Conservation (phyloP, 2,329 filamentous ascomycete genomes). For the Aspergillus udagawae region DNA sequence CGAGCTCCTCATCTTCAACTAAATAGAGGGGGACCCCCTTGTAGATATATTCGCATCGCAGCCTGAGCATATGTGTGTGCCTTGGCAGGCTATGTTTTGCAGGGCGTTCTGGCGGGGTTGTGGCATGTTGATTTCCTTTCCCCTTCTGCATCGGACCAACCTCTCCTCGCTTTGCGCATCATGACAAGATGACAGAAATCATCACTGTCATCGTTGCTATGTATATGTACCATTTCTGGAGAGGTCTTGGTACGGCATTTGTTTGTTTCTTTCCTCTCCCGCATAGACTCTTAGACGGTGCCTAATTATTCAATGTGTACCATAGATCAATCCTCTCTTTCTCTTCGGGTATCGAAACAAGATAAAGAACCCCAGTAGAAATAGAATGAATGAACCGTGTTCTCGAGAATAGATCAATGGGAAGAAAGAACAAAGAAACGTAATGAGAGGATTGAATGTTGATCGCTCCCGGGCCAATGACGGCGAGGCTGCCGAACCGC, state of each 20-base stretch:
- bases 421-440: background rate
- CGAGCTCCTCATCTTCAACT: background rate
- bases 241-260: constrained; percentile 5
- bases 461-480: background rate
- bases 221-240: constrained; percentile 4
- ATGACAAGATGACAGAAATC: background rate
- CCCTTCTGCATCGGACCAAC: background rate
- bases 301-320: background rate
- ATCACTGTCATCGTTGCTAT: background rate
- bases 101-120: constrained; percentile 12
- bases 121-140: constrained; percentile 4
- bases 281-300: constrained; percentile 10
- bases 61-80: constrained; percentile 5
- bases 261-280: background rate
- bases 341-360: background rate
- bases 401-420: background rate
- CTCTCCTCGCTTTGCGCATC: background rate
- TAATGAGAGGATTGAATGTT: background rate
- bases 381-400: background rate
- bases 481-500: background rate
- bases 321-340: background rate
- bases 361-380: background rate
- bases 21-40: background rate
- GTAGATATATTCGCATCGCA: constrained; percentile 6
- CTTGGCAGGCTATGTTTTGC: constrained; percentile 21